Conservation (phyloP, 192 early-diverging fungal genomes). For the Backusella westeae region DNA sequence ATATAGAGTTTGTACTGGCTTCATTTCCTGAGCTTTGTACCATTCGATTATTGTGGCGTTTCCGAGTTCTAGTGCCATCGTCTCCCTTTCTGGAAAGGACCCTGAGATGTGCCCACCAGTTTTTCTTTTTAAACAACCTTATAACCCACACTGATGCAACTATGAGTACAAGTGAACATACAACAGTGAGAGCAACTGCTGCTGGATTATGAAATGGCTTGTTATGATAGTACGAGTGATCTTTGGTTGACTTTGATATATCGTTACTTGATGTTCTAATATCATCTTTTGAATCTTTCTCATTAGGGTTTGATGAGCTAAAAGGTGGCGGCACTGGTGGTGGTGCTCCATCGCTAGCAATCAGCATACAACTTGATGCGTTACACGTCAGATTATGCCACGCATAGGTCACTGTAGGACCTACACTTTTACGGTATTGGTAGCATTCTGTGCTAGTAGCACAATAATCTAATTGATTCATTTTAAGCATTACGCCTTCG, state of each 20-base stretch:
- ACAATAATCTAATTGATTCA: slow-evolving; percentile 14
- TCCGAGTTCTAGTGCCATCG: background rate
- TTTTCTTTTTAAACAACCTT: background rate
- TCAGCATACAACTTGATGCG: slow-evolving; percentile 11
- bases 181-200: background rate
- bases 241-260: background rate
- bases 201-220: slow-evolving; percentile 3
- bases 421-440: slow-evolving; percentile 10
- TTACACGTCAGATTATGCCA: slow-evolving; percentile 25
- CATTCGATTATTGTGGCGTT: background rate
- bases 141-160: background rate
- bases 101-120: background rate
- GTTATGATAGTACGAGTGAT: background rate
- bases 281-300: background rate
- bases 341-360: slow-evolving; percentile 4
- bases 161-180: background rate
- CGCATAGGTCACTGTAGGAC: slow-evolving; percentile 5
- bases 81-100: background rate
- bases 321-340: slow-evolving; percentile 1
- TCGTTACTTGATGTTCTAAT: background rate
- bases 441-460: slow-evolving; percentile 22
- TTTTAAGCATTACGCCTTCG: background rate
- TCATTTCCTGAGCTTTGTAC: background rate
- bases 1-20: background rate
- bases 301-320: background rate